Percentiles rank a stretch among this genome's conserved stretches.
phyloP scores from a whole-genome alignment of 2,329 filamentous ascomycete genomes.

The Claviceps spartinae region DNA sequence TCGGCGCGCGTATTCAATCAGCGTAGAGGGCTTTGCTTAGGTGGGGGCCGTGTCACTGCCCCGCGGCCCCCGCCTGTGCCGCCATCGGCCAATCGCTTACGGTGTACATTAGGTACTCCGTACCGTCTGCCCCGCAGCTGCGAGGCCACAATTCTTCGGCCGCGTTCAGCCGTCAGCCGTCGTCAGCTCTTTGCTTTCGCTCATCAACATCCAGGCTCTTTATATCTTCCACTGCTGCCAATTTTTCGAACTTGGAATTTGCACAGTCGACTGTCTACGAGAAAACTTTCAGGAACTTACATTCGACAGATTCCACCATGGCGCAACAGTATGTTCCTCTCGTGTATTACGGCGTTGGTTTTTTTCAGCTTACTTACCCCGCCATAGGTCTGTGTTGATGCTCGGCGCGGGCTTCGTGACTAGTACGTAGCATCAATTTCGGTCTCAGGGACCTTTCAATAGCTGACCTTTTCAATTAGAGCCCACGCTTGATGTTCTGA shows the following conservation, averaged over 20 bases:
- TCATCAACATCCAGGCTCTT: background rate
- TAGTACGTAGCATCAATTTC: slow-evolving; percentile 2
- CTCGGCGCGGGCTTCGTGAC: slow-evolving; percentile 46
- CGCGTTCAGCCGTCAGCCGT: background rate
- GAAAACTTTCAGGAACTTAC: background rate
- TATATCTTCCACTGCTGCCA: background rate
- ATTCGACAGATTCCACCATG: background rate
- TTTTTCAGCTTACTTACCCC: background rate
- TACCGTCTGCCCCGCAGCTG: slow-evolving; percentile 3
- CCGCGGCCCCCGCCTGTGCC: background rate
- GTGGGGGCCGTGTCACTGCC: background rate
- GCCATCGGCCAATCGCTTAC: background rate
- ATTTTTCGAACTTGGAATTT: background rate
- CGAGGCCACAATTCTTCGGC: slow-evolving; percentile 3
- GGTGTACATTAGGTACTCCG: no score
- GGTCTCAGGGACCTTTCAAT: background rate
- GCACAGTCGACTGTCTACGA: background rate
- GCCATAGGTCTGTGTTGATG: slow-evolving; percentile 19
- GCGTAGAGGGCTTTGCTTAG: no score
- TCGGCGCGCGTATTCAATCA: no score
- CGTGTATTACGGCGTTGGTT: background rate
- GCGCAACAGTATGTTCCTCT: slow-evolving; percentile 4
- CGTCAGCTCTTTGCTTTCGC: background rate
- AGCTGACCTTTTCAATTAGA: slow-evolving; percentile 13
- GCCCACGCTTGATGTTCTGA: slow-evolving; percentile 51